phyloP scores from a whole-genome alignment of 345 rosid species.

The Combretum micranthum region DNA sequence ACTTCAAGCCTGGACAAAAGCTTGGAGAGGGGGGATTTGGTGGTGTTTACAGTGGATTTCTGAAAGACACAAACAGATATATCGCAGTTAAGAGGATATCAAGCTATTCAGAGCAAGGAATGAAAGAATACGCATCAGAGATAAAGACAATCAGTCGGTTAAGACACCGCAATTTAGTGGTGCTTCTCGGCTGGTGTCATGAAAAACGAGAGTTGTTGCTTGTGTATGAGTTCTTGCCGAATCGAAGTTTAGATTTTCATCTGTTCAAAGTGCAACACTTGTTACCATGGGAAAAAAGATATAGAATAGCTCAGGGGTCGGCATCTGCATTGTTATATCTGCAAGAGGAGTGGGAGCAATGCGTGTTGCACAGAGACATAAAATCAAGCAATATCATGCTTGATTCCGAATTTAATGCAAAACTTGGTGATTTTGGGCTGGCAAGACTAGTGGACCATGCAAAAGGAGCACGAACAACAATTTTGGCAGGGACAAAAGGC shows the following conservation, averaged over 20 bases:
- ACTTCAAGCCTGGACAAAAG: constrained; percentile 6
- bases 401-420: constrained; percentile 33
- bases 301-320: constrained; percentile 20
- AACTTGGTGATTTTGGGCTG: too few species aligned
- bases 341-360: constrained; percentile 36
- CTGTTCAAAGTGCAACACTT: constrained; percentile 20
- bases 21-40: constrained; percentile 26
- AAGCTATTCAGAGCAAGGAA: constrained; percentile 12
- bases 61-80: not conserved
- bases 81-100: constrained; percentile 19
- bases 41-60: constrained; percentile 12
- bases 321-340: constrained; percentile 29
- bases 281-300: constrained; percentile 19
- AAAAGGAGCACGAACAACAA: constrained; percentile 5
- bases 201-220: too few species aligned
- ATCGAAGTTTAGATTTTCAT: constrained; percentile 31
- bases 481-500: constrained; percentile 23
- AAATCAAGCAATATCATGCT: constrained; percentile 34
- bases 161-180: constrained; percentile 41
- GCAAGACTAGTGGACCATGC: constrained; percentile 36
- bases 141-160: constrained; percentile 21
- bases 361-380: constrained; percentile 32
- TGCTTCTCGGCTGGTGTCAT: constrained; percentile 43
- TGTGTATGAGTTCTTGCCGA: constrained; percentile 36
- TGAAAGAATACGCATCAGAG: constrained; percentile 16